Conservation (phyloP, 2,329 filamentous ascomycete genomes). For the Pseudopyrenochaeta lycopersici region DNA sequence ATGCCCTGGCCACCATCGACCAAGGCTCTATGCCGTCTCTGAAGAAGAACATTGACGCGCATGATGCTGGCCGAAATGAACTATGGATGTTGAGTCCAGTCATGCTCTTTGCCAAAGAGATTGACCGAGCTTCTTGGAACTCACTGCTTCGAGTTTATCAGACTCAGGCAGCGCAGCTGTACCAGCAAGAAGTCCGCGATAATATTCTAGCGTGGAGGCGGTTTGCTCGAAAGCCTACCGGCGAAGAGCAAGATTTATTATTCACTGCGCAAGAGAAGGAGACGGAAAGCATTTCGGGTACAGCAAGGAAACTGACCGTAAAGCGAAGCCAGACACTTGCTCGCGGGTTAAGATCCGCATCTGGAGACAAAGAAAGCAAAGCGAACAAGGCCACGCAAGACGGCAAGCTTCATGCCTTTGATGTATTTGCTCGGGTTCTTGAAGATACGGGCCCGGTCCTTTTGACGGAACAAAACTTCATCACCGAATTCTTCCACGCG, state of each 20-base stretch:
- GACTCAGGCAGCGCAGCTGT: constrained; percentile 76
- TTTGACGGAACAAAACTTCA: constrained; percentile 94
- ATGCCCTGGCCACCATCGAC: constrained; percentile 63
- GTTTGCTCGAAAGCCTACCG: constrained; percentile 75
- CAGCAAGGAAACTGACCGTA: constrained; percentile 88
- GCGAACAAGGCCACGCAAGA: constrained; percentile 66
- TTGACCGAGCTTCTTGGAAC: constrained; percentile 84
- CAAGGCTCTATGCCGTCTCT: constrained; percentile 55
- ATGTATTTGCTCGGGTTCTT: constrained; percentile 81
- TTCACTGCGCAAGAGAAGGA: constrained; percentile 93
- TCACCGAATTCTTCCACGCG: constrained; percentile 96
- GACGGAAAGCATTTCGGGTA: constrained; percentile 71
- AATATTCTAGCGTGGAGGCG: constrained; percentile 82
- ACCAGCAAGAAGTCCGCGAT: constrained; percentile 82
- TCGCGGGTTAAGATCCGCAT: constrained; percentile 73
- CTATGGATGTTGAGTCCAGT: constrained; percentile 90
- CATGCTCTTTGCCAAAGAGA: constrained; percentile 86
- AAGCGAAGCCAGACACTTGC: constrained; percentile 91
- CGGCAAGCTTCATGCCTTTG: constrained; percentile 76
- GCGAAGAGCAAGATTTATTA: constrained; percentile 83
- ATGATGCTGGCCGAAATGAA: constrained; percentile 74
- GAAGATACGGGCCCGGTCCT: constrained; percentile 85
- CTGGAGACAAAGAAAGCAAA: constrained; percentile 67
- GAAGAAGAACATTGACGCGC: constrained; percentile 74
- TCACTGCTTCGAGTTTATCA: constrained; percentile 82